A percentile compares a stretch with the other conserved stretches of the same genome.
These are phyloP conservation scores for Rhodotorula sp. DNA, from an alignment of 1,284 basidiomycete genomes.

Conservation along the genomic window DNA sequence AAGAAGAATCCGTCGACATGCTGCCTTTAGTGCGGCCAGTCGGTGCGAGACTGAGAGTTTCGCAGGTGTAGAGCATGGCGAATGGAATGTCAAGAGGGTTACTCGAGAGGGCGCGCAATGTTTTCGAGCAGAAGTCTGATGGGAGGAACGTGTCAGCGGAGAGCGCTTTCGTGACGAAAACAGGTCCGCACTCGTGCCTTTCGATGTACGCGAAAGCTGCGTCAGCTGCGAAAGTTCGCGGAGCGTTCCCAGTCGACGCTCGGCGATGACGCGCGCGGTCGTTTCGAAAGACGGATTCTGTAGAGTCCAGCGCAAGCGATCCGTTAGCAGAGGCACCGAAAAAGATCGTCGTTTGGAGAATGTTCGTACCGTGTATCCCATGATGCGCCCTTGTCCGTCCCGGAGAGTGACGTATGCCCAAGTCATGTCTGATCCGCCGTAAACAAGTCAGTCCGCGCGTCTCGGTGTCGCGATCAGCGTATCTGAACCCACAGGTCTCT, in stretches of 20 bases:
- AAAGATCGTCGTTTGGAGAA: no score
- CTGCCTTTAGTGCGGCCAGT: constrained; percentile 2
- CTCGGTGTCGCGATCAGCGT: neutral
- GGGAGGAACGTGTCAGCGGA: constrained; percentile 10
- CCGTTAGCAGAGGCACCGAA: neutral
- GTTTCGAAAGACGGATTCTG: constrained; percentile 35
- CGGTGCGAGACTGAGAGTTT: constrained; percentile 3
- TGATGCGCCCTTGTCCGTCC: constrained; percentile 12
- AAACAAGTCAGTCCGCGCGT: neutral
- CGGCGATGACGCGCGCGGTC: constrained; percentile 38
- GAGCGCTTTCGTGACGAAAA: constrained; percentile 26
- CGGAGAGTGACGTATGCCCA: constrained; percentile 36
- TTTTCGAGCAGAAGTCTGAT: constrained; percentile 28
- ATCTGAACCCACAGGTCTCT: constrained; percentile 14
- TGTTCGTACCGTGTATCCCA: constrained; percentile 25
- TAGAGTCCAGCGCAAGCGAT: neutral
- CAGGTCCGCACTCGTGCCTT: constrained; percentile 28
- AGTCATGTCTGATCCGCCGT: constrained; percentile 23
- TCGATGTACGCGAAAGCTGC: constrained; percentile 24
- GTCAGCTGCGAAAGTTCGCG: constrained; percentile 39
- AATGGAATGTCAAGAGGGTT: constrained; percentile 42
- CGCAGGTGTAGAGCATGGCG: constrained; percentile 32
- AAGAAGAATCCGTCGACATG: neutral
- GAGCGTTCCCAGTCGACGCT: constrained; percentile 34
- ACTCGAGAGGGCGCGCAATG: constrained; percentile 18